Conservation (phyloP, 371 early-diverging fungal species). For the Syncephalastrum contaminatum region DNA sequence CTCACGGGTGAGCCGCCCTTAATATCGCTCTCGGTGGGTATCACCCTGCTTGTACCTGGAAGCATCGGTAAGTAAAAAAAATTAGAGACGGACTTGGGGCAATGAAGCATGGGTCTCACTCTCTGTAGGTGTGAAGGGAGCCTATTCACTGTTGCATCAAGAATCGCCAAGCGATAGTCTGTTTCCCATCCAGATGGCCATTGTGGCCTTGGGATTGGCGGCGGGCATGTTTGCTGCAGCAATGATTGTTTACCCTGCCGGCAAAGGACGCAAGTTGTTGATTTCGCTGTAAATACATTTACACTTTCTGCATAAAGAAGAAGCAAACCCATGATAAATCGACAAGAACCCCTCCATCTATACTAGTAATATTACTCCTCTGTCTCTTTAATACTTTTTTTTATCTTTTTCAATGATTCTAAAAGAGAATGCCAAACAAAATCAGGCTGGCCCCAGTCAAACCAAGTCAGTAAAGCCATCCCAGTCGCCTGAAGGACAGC, state of each 20-base stretch:
- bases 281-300: slow-evolving; percentile 28
- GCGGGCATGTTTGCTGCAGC: slow-evolving; percentile 44
- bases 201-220: slow-evolving; percentile 39
- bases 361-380: too few species aligned
- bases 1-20: slow-evolving; percentile 37
- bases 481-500: too few species aligned
- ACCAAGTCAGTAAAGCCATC: too few species aligned
- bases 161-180: slow-evolving; percentile 22
- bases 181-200: slow-evolving; percentile 42
- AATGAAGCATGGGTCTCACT: not conserved
- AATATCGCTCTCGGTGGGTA: slow-evolving; percentile 37
- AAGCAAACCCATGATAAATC: too few species aligned
- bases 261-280: slow-evolving; percentile 36
- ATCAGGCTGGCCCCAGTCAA: too few species aligned
- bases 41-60: slow-evolving; percentile 46
- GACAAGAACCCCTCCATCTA: too few species aligned
- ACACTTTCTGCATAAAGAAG: not conserved
- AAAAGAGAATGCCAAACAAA: too few species aligned
- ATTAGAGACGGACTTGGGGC: not conserved
- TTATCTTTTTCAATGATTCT: too few species aligned
- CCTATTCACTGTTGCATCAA: slow-evolving; percentile 38
- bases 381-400: too few species aligned
- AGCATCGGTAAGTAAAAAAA: slow-evolving; percentile 34
- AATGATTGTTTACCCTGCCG: slow-evolving; percentile 46
- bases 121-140: slow-evolving; percentile 38